Evolutionary conservation across 306 rosid genomes (phyloP), one percentile per base, ranked within the genome.

Genomic region (barrel medic (Medicago truncatula)): DNA sequence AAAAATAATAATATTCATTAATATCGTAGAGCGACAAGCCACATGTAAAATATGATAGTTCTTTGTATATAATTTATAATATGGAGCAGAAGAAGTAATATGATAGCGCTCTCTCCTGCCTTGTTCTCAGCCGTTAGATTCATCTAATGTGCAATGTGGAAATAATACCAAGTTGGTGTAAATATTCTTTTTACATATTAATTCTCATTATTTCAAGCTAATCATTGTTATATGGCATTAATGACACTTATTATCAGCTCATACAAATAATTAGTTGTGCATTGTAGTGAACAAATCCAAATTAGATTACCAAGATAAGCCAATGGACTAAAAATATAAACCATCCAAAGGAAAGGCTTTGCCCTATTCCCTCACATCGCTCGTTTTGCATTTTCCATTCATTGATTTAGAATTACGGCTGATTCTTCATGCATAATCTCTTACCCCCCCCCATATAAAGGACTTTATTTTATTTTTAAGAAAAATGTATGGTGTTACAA

Each of bases 301-400:
- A 58, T 23, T 59, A 4, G 40, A 59, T 1, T 12, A 13, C 28
- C 40, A 31, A 31, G 31, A 31, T 61, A 61, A 58, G 64, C 9
- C 25, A 58, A 15, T 61, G 18, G 13, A 34, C 13, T 8, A 34
- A 61, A 34, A 14, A 31, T 61, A 7, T 3, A 28, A 31, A 2
- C 67, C 21, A 61, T 61, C 43, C 67, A 61, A 61, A 61, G 12
- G 14, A 14, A 61, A 34, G 67, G 67, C 12, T 61, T 31, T 61
- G 21, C 67, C 20, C 15, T 20, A 20, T 20, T 56, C 34, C 20
- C 62, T 56, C 62, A 56, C 2, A 46, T 46, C 6, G 14, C 49
- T 34, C 38, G 38, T 34, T 34, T 34, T 34, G 38, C 38, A 34
- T 34, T 34, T 34, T 34, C 38, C 38, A 34, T 34, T 34, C 38